phyloP scores from a whole-genome alignment of 768 basidiomycete species.

The Russula virescens region DNA sequence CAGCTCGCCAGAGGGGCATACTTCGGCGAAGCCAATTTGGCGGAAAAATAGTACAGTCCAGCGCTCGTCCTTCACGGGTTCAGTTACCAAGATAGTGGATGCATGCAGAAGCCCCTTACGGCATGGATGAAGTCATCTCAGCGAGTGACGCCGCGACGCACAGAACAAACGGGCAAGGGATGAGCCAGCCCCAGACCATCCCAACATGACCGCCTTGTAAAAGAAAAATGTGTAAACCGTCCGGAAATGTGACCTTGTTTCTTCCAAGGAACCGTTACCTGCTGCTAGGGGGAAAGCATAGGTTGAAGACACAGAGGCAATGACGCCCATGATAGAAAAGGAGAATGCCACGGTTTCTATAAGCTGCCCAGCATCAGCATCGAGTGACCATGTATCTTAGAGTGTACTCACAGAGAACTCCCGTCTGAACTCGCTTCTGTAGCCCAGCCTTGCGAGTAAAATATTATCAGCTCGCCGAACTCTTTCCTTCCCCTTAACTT shows the following conservation, averaged over 20 bases:
- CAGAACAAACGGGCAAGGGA: constrained; percentile 63
- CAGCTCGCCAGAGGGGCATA: constrained; percentile 60
- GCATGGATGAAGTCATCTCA: constrained; percentile 69
- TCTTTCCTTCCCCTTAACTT: neutral
- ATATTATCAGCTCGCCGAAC: constrained; percentile 41
- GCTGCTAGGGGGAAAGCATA: constrained; percentile 57
- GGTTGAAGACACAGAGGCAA: constrained; percentile 64
- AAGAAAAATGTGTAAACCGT: neutral
- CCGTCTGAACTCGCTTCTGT: constrained; percentile 66
- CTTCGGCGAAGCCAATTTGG: constrained; percentile 60
- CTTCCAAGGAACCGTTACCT: constrained; percentile 35
- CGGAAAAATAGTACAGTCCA: constrained; percentile 73
- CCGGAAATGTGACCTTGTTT: too few species aligned
- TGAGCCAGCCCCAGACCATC: constrained; percentile 73
- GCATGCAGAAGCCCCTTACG: constrained; percentile 36
- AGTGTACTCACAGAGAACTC: constrained; percentile 55
- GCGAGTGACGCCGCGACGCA: constrained; percentile 67
- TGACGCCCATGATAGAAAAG: constrained; percentile 67
- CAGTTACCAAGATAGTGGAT: neutral
- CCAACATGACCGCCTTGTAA: constrained; percentile 64
- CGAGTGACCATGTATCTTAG: neutral
- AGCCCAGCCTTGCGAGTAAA: constrained; percentile 59
- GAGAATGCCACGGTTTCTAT: constrained; percentile 61
- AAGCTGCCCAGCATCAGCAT: constrained; percentile 32
- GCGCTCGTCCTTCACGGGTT: constrained; percentile 55